Percentiles rank a stretch among this genome's conserved stretches.
These are phyloP conservation scores for Ogataea nakhonphanomensis DNA, from an alignment of 805 yeast genomes.

Conservation along the genomic window DNA sequence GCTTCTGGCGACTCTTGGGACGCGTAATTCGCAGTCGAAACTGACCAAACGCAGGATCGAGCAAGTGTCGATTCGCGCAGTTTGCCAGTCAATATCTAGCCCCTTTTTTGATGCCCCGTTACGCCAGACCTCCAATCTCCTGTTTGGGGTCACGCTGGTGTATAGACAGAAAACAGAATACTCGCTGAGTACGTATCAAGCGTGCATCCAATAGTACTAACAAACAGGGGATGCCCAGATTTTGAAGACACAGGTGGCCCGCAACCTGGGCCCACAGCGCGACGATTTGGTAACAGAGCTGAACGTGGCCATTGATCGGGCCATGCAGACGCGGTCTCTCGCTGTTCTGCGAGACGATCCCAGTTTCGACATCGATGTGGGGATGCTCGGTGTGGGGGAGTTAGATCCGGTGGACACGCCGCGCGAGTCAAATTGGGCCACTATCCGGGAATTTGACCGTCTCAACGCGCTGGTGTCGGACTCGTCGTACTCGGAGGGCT, in stretches of 20 bases:
- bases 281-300: constrained; percentile 4
- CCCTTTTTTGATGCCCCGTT: constrained; percentile 23
- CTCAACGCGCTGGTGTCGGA: constrained; percentile 9
- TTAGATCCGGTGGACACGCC: neutral
- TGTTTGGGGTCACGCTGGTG: constrained; percentile 47
- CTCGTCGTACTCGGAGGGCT: constrained; percentile 8
- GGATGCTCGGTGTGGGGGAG: constrained; percentile 25
- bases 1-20: constrained; percentile 32
- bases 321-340: constrained; percentile 7
- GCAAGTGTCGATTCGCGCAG: constrained; percentile 39
- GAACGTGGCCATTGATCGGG: constrained; percentile 4
- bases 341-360: constrained; percentile 35
- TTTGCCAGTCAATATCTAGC: constrained; percentile 34
- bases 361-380: constrained; percentile 33
- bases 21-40: constrained; percentile 22
- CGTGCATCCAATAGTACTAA: neutral
- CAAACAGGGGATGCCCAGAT: constrained; percentile 17
- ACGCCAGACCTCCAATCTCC: constrained; percentile 40
- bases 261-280: constrained; percentile 9
- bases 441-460: constrained; percentile 12
- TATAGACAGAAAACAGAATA: constrained; percentile 48
- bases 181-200: constrained; percentile 32
- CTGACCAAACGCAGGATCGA: constrained; percentile 32
- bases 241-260: constrained; percentile 12
- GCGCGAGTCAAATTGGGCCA: neutral